Conservation (phyloP, 2,329 filamentous ascomycete genomes). For the Fusarium concolor region DNA sequence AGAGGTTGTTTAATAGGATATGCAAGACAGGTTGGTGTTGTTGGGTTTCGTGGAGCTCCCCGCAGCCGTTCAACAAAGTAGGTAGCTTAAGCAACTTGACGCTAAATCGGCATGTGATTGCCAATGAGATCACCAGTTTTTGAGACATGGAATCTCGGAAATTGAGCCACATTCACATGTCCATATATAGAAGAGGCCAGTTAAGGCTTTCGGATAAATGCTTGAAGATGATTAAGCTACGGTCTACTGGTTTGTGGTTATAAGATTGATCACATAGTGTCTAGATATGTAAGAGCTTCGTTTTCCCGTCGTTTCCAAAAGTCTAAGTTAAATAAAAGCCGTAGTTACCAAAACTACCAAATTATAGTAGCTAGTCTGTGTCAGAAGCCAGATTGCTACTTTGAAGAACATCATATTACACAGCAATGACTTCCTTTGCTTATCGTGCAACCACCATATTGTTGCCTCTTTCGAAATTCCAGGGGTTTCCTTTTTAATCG, state of each 20-base stretch:
- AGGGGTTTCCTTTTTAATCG: slow-evolving; percentile 53
- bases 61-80: slow-evolving; percentile 41
- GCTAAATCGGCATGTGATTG: slow-evolving; percentile 49
- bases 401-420: slow-evolving; percentile 24
- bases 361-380: not conserved
- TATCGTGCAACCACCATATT: slow-evolving; percentile 5
- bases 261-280: not conserved
- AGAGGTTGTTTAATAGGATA: slow-evolving; percentile 16
- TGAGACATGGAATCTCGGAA: slow-evolving; percentile 25
- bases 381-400: slow-evolving; percentile 5
- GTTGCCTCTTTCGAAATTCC: not conserved
- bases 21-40: slow-evolving; percentile 39
- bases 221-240: not conserved
- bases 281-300: not conserved
- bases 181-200: slow-evolving; percentile 7
- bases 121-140: slow-evolving; percentile 44
- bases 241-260: not conserved
- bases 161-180: slow-evolving; percentile 21
- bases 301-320: not conserved
- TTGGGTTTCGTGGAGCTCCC: slow-evolving; percentile 41
- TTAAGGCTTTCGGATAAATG: not conserved
- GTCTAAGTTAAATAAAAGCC: slow-evolving; percentile 8
- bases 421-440: slow-evolving; percentile 24
- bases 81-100: slow-evolving; percentile 10
- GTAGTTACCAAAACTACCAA: not conserved